Evolutionary conservation across 2,329 filamentous ascomycete species (phyloP).

Genomic region (Hypoxylon rubiginosum): DNA sequence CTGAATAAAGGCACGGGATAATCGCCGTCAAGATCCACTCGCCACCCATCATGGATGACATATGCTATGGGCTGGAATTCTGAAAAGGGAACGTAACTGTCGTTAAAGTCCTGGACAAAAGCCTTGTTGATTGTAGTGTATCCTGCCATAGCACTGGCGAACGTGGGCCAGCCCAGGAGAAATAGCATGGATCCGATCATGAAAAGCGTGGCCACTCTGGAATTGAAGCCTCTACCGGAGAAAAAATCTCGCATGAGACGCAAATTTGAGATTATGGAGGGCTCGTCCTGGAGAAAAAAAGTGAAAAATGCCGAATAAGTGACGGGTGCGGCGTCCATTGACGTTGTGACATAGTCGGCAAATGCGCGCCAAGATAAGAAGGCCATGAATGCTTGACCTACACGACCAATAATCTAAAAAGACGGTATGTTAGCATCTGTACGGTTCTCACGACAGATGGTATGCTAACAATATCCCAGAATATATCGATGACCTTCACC

Average conservation of each 20-base stretch:
- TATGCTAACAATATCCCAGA: conserved; percentile 35
- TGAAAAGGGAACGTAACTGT: conserved; percentile 35
- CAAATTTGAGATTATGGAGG: conserved; percentile 39
- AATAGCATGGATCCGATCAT: conserved; percentile 46
- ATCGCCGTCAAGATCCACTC: conserved; percentile 37
- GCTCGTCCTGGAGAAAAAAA: conserved; percentile 43
- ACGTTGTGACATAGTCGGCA: conserved; percentile 45
- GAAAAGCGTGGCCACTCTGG: conserved; percentile 43
- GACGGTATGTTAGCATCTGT: not conserved
- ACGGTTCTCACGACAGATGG: not conserved
- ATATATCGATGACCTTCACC: conserved; percentile 37
- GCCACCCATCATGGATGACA: conserved; percentile 44
- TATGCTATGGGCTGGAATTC: conserved; percentile 40
- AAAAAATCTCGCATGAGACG: conserved; percentile 41
- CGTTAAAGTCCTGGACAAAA: conserved; percentile 39
- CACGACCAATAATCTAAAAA: conserved; percentile 48
- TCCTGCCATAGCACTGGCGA: conserved; percentile 50
- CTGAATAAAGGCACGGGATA: conserved; percentile 24
- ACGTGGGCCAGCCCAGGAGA: conserved; percentile 47
- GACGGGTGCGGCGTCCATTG: conserved; percentile 45
- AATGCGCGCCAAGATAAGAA: conserved; percentile 49
- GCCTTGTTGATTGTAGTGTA: conserved; percentile 44
- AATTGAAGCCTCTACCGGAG: conserved; percentile 35
- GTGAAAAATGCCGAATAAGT: conserved; percentile 48
- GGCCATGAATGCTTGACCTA: conserved; percentile 47